Evolutionary conservation across 768 basidiomycete species (phyloP).

Genomic region (Fomitopsis serialis): DNA sequence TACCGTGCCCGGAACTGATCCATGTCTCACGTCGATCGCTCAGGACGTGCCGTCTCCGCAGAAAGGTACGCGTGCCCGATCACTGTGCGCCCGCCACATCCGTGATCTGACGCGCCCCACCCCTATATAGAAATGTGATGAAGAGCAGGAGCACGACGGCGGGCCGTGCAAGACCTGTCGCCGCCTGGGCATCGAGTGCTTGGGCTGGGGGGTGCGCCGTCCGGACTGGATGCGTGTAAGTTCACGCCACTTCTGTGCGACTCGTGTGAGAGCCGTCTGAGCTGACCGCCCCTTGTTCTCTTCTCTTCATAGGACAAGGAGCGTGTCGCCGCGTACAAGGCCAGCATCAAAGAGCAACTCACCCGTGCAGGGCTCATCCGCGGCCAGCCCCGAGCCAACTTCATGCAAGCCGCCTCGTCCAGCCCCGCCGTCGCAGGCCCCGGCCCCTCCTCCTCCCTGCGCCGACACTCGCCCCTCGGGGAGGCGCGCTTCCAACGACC

Average conservation of each 20-base stretch:
- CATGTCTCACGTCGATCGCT: constrained; percentile 4
- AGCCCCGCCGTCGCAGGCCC: constrained; percentile 16
- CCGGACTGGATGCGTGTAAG: constrained; percentile 88
- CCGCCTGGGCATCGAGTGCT: constrained; percentile 74
- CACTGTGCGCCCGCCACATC: background rate
- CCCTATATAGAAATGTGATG: constrained; percentile 74
- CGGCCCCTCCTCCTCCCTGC: constrained; percentile 8
- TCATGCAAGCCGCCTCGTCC: constrained; percentile 28
- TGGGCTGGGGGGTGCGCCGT: constrained; percentile 80
- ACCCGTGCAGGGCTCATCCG: constrained; percentile 75
- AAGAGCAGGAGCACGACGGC: constrained; percentile 64
- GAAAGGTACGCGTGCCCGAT: constrained; percentile 53
- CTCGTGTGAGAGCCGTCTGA: too few relatives aligned
- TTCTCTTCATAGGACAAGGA: constrained; percentile 85
- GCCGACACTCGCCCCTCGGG: constrained; percentile 9
- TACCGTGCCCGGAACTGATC: background rate
- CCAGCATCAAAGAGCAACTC: constrained; percentile 76
- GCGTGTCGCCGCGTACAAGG: constrained; percentile 77
- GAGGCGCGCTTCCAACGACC: constrained; percentile 6
- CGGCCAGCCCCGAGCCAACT: constrained; percentile 64
- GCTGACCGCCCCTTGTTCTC: too few relatives aligned
- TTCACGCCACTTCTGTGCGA: constrained; percentile 9
- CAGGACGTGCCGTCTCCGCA: constrained; percentile 80
- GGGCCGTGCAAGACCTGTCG: constrained; percentile 79
- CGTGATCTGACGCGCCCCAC: constrained; percentile 4